Evolutionary conservation across 371 early-diverging fungal genomes (phyloP), one percentile per base, ranked within the genome.

Genomic region (Thermomucor indicae-seudaticae): DNA sequence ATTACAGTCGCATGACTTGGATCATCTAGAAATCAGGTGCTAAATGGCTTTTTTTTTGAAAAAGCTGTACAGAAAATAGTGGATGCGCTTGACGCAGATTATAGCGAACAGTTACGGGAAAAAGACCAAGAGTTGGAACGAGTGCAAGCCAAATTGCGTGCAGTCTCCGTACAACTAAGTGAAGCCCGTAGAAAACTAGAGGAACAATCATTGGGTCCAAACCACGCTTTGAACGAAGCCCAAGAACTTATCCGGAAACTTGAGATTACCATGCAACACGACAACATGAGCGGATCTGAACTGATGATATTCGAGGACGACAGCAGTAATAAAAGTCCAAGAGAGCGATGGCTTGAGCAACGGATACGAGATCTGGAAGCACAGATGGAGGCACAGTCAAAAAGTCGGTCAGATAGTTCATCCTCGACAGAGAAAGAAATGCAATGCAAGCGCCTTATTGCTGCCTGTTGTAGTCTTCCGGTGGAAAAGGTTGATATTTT

Each of bases 401-500:
- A 56, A 12, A 71, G 75, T 30, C 72, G 74, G 6, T 65, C 62
- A 5, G 64, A 64, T 4, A 58, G 65, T 38, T 49, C 54, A 14
- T 65, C 65, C 10, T 65, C 75, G 6, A 51, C 62, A 23, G 79
- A 79, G 24, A 75, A 78, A 23, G 89, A 90, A 53, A 51, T 78
- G 49, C 78, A 80, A 29, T 89, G 86, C 63, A 81, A 81, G 60
- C 73, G 76, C n/a, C 74, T 91, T 34, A 88, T 91, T 59, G 81
- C 89, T 6, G 80, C 83, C 16, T 88, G 90, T 47, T 90, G 88
- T 57, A 73, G 72, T 30, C 64, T 90, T 1, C 74, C 81, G 6
- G 49, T 85, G 28, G 86, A 86, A 10, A 69, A 81, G 34, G 85
- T 92, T 6, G 88, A 86, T 39, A 77, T 72, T 27, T 53, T 88